These are phyloP conservation scores for Pogostemon cablin DNA, from an alignment of 257 asterid species.

Conservation along the genomic window DNA sequence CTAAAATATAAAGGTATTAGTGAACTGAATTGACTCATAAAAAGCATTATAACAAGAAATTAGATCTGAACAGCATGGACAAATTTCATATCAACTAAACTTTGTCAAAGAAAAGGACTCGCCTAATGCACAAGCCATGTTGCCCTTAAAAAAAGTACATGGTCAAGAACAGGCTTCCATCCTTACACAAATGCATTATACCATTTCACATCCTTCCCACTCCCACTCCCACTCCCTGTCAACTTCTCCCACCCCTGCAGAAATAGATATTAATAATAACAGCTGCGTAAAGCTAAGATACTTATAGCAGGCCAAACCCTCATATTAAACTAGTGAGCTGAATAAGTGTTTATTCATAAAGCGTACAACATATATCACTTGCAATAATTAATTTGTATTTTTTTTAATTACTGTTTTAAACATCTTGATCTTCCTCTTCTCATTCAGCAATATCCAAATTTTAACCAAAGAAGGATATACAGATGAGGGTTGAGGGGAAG, in stretches of 20 bases:
- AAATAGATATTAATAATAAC: conserved; percentile 1
- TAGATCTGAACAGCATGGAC: too few species aligned
- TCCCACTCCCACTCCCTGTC: too few species aligned
- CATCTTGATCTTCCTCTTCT: neutral
- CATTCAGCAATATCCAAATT: neutral
- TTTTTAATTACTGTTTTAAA: neutral
- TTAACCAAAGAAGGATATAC: conserved; percentile 2
- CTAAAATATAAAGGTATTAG: too few species aligned
- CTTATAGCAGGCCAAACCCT: conserved; percentile 8
- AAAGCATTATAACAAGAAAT: too few species aligned
- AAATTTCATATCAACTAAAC: too few species aligned
- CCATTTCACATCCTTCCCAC: neutral
- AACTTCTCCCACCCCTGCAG: neutral
- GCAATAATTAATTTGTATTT: neutral
- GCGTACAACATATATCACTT: neutral
- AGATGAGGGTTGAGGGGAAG: neutral
- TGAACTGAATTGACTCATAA: too few species aligned
- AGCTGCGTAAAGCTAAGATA: conserved; percentile 14
- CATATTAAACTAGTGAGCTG: neutral
- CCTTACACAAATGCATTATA: too few species aligned
- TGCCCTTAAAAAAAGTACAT: too few species aligned
- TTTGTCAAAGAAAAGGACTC: too few species aligned
- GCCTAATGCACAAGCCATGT: too few species aligned
- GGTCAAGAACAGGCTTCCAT: too few species aligned
- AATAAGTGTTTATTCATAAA: neutral